Evolutionary conservation across 208 protist genomes (phyloP), one percentile per base, ranked within the genome.

Genomic region (Porcisia deanei): DNA sequence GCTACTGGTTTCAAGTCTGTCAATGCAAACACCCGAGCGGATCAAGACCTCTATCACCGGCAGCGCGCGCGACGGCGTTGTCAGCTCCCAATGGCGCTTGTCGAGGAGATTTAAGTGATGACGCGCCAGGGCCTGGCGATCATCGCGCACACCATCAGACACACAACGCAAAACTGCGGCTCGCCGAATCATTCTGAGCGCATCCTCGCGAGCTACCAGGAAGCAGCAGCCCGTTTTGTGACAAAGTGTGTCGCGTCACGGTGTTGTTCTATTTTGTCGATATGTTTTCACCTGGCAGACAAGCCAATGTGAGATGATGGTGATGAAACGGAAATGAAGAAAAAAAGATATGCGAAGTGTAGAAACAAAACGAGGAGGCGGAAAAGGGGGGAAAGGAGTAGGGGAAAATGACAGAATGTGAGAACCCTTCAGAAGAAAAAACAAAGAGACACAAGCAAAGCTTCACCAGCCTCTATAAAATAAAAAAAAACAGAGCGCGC

Each of bases 51-150:
- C 82, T 55, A 94, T 77, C 22, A 91, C 85, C 3, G 85, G 76
- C 20, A 94, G 76, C 8, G 89, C 80, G 25, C 83, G 76, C 14
- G 89, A 94, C n/a, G 89, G 89, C 10, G 83, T 86, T n/a, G 89
- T 83, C 76, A 90, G 81, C 49, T 94, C 82, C 89, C 89, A 94
- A 43, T 88, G 75, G 1, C 71, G 64, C 58, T 70, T 86, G 45
- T 88, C 77, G 3, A 90, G 65, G 9, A 92, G 75, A 18, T 43
- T 59, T n/a, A 75, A 49, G 71, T 92, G 85, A 70, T 90, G 65
- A 5, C 67, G 73, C 47, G 64, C 54, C 30, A 84, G 64, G 8
- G 79, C 68, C 53, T 65, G 18, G 39, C 80, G 76, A 64, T 92
- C 88, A 18, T 61, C 77, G 34, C 37, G 69, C 43, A 80, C 30